Evolutionary conservation across 495 filamentous ascomycete species (phyloP), one percentile per base, ranked within the genome.

Genomic region (Jackrogersella minutella): DNA sequence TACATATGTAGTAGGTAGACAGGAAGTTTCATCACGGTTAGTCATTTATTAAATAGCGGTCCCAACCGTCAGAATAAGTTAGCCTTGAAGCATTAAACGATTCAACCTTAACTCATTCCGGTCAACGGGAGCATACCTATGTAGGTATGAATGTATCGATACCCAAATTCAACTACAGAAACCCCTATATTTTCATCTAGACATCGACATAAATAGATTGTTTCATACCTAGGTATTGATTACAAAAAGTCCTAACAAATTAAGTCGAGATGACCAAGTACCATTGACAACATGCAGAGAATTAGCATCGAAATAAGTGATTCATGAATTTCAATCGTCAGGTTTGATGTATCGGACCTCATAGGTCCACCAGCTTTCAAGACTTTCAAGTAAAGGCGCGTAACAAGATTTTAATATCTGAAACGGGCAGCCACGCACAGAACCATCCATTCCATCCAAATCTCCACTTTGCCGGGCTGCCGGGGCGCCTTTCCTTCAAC

Each of bases 391-490:
- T 50, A 58, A 41, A 68, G 51, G 65, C 59, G 65, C 54, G 59
- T 64, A 63, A 59, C 57, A 59, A 63, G 65, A 64, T 54, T 54
- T 55, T 44, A 10, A 37, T 47, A 59, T 71, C 68, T 73, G 71
- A 73, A 73, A 73, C 71, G 62, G 10, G 58, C 64, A 52, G 50
- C 40, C 50, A 53, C 57, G 46, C 46, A 58, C 34, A 40, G n/a
- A n/a, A 46, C 47, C 11, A 36, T 17, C 17, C 36, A 30, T 3
- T 30, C 3, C 26, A 30, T 7, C 3, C 26, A 3, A 30, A 30
- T 59, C 53, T 36, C 54, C 62, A 50, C 56, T 41, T 46, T 44
- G 28, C 31, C 60, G n/a, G n/a, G n/a, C n/a, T n/a, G n/a, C n/a
- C n/a, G n/a, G n/a, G n/a, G n/a, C 49, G 40, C 50, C 49, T 54